Conservation (phyloP, 1,284 basidiomycete genomes). For the Apiotrichum sp. region DNA sequence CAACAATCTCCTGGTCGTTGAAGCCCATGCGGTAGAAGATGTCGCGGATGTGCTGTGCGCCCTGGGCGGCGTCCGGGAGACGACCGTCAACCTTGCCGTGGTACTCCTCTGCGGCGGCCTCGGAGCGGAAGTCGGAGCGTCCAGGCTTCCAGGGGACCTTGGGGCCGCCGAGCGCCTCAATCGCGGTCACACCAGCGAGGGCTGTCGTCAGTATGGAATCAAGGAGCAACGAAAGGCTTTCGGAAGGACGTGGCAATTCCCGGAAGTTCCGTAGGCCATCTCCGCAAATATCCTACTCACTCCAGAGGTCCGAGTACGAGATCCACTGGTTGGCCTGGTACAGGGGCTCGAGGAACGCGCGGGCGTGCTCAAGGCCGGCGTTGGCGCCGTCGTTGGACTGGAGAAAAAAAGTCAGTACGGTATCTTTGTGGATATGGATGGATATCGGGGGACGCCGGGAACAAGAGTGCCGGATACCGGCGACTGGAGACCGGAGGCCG, state of each 20-base stretch:
- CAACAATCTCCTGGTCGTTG: constrained; percentile 53
- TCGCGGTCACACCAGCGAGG: constrained; percentile 50
- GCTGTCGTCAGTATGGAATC: constrained; percentile 13
- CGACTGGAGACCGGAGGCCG: too few species aligned
- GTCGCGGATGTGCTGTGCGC: constrained; percentile 50
- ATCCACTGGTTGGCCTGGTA: constrained; percentile 53
- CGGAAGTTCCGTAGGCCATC: too few species aligned
- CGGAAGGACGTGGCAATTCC: too few species aligned
- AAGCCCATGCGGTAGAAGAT: constrained; percentile 54
- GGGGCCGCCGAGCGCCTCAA: constrained; percentile 52
- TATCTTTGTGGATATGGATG: constrained; percentile 5
- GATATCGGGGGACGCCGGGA: too few species aligned
- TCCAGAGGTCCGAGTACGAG: constrained; percentile 51
- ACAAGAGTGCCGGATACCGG: too few species aligned
- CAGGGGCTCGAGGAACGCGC: constrained; percentile 51
- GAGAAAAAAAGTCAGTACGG: constrained; percentile 2
- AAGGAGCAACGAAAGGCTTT: too few species aligned
- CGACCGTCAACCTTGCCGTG: constrained; percentile 44
- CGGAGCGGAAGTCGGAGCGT: constrained; percentile 49
- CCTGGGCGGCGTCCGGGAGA: constrained; percentile 51
- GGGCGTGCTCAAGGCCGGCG: constrained; percentile 51
- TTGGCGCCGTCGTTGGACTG: constrained; percentile 44
- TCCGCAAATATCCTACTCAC: constrained; percentile 19
- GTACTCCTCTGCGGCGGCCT: constrained; percentile 39
- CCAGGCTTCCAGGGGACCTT: constrained; percentile 51